Percentiles rank a stretch among this genome's conserved stretches.
phyloP scores from a whole-genome alignment of 1,284 basidiomycete species.

The Gymnopus androsaceus region DNA sequence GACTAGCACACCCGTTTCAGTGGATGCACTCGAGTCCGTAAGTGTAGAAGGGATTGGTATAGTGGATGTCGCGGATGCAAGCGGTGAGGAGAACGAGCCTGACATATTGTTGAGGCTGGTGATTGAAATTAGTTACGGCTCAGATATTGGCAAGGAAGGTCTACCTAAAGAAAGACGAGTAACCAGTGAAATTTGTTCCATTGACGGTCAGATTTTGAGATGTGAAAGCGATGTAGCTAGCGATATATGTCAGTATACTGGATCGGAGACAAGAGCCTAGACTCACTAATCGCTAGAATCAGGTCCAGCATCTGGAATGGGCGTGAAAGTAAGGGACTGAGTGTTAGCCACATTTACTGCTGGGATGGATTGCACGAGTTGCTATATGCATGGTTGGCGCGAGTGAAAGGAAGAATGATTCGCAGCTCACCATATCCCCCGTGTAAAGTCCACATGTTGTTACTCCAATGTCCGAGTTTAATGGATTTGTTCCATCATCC shows the following conservation, averaged over 20 bases:
- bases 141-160: background rate
- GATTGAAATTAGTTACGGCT: background rate
- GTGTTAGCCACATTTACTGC: conserved; percentile 57
- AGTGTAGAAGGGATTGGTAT: conserved; percentile 48
- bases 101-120: conserved; percentile 57
- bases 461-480: conserved; percentile 49
- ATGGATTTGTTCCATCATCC: conserved; percentile 58
- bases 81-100: conserved; percentile 52
- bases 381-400: conserved; percentile 31
- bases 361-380: conserved; percentile 51
- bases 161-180: conserved; percentile 58
- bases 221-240: conserved; percentile 62
- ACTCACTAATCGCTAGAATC: conserved; percentile 56
- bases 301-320: conserved; percentile 51
- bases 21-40: conserved; percentile 24
- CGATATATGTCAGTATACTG: background rate
- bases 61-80: conserved; percentile 48
- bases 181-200: conserved; percentile 42
- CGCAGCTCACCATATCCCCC: conserved; percentile 45
- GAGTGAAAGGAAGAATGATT: background rate
- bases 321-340: conserved; percentile 56
- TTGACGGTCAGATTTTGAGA: conserved; percentile 40
- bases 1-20: conserved; percentile 13
- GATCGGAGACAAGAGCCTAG: background rate
- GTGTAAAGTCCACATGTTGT: conserved; percentile 56